Evolutionary conservation across 2,329 filamentous ascomycete species (phyloP).

Genomic region (Aspergillus costaricaensis): DNA sequence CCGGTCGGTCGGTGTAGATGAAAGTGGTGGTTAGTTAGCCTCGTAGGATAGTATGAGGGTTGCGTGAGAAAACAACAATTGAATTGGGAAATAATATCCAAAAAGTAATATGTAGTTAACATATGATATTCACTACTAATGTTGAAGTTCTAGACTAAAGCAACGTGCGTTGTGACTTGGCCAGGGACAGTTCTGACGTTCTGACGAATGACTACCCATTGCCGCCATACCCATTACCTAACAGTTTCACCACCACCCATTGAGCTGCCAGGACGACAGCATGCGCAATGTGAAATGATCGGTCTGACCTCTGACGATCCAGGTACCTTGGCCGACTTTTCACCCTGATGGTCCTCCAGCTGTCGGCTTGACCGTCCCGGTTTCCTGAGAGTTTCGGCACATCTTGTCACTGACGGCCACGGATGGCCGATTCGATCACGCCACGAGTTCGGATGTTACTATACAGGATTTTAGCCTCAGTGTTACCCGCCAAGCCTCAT

Average conservation of each 20-base stretch:
- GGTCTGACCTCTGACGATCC: constrained; percentile 7
- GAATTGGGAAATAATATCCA: not conserved
- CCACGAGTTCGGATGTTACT: constrained; percentile 12
- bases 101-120: not conserved
- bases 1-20: constrained; percentile 6
- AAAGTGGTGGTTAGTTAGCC: not conserved
- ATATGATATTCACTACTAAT: constrained; percentile 6
- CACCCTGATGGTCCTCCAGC: not conserved
- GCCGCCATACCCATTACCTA: constrained; percentile 35
- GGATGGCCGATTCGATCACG: constrained; percentile 20
- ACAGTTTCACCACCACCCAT: constrained; percentile 26
- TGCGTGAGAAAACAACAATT: not conserved
- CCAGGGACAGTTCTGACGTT: constrained; percentile 10
- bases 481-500: not conserved
- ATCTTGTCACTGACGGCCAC: constrained; percentile 1
- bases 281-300: constrained; percentile 4
- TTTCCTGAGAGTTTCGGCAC: constrained; percentile 15
- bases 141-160: constrained; percentile 22
- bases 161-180: constrained; percentile 10
- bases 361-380: constrained; percentile 13
- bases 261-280: constrained; percentile 6
- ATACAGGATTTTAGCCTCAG: not conserved
- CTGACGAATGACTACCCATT: constrained; percentile 28
- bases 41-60: not conserved
- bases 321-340: not conserved